Evolutionary conservation across 305 asterid species (phyloP), one percentile per base, ranked within the genome.

Genomic region (Rubia tinctorum): DNA sequence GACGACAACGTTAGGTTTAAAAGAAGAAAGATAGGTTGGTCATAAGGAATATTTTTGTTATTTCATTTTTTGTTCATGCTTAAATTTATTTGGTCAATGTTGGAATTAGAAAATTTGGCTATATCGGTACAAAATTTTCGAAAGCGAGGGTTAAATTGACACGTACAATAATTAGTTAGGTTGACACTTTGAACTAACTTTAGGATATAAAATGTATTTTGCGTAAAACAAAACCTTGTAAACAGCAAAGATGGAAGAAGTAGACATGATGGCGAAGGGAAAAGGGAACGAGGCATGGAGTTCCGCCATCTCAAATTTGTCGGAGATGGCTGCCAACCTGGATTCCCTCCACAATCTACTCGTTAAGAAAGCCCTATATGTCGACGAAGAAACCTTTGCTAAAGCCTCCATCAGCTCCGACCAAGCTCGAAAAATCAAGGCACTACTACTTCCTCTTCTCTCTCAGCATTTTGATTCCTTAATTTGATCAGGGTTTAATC

Each of bases 371-470:
- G 93, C 93, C 63, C 95, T 94, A 1, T 94, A 86, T 71, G 99
- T 91, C 45, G 95, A 91, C 66, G 97, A 92, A 0, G 97, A 90
- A 37, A 91, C 97, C 75, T 94, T 89, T 83, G 86, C 97, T 62
- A 89, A 83, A 81, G 97, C 97, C 72, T 86, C 96, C 40, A 86
- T 91, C 73, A 83, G 85, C 71, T 84, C 99, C 78, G 91, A 94
- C 68, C 97, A 91, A 86, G 90, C 97, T 71, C 96, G 95, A 74
- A 81, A 90, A 13, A 90, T 94, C 82, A 94, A 94, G 95, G 99
- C 86, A 44, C 2, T 49, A 12, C 34, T 34, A 34, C 5, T 34
- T 34, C 39, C 2, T 34, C 5, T 39, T 27, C 9, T 65, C 69
- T 18, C 25, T 53, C 60, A 53, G 1, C 45, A 4, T 34, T 69